These are phyloP conservation scores for Fragaria ananassa DNA, from an alignment of 306 rosid genomes.

Conservation along the genomic window DNA sequence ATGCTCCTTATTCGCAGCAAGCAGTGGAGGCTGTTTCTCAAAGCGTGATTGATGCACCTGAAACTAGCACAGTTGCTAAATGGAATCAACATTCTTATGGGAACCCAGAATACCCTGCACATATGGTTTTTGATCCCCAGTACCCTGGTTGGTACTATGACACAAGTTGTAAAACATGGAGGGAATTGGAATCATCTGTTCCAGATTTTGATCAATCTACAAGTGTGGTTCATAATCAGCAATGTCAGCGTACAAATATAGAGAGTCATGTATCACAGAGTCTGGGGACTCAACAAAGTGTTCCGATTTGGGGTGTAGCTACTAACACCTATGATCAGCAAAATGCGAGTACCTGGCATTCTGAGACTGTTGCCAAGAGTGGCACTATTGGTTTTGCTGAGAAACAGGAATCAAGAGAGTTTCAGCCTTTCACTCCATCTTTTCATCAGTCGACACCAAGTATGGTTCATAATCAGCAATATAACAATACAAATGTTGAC, in stretches of 20 bases:
- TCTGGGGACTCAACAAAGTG: conserved; percentile 33
- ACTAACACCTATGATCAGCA: conserved; percentile 41
- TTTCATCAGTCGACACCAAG: conserved; percentile 26
- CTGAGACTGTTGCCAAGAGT: conserved; percentile 25
- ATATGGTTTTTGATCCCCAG: conserved; percentile 69
- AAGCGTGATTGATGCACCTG: conserved; percentile 36
- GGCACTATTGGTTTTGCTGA: conserved; percentile 31
- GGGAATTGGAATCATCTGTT: conserved; percentile 46
- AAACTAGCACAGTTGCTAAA: conserved; percentile 29
- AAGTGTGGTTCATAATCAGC: conserved; percentile 33
- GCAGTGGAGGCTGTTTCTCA: conserved; percentile 36
- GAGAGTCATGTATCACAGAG: conserved; percentile 35
- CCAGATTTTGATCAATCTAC: conserved; percentile 32
- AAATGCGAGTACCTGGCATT: conserved; percentile 30
- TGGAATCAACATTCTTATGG: conserved; percentile 49
- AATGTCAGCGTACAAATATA: conserved; percentile 10
- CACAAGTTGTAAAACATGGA: conserved; percentile 61
- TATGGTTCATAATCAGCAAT: conserved; percentile 34
- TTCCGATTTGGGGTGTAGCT: conserved; percentile 42
- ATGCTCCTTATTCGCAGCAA: conserved; percentile 44
- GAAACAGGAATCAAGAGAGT: conserved; percentile 48
- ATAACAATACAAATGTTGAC: conserved; percentile 13
- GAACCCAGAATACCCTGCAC: conserved; percentile 54
- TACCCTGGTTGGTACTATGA: conserved; percentile 75
- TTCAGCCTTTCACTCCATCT: conserved; percentile 45